These are phyloP conservation scores for Euphorbia schlechtendalii DNA, from an alignment of 441 rosid genomes.

Conservation along the genomic window DNA sequence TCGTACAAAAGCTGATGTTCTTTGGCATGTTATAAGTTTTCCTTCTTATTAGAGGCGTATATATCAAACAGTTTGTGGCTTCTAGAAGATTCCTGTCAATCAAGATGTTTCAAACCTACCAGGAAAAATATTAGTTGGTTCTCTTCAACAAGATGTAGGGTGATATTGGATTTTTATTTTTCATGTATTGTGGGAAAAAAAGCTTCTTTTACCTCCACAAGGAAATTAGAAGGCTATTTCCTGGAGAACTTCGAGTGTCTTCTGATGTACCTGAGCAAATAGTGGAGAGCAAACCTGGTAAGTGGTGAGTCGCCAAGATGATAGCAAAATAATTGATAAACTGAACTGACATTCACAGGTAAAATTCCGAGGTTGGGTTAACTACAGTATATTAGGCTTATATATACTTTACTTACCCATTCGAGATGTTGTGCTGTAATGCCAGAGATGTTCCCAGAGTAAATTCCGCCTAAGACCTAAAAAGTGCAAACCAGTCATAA, in stretches of 20 bases:
- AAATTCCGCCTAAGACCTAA: conserved; percentile 87
- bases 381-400: not conserved
- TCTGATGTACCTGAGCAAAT: conserved; percentile 72
- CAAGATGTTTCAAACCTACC: not conserved
- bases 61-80: not conserved
- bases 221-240: conserved; percentile 69
- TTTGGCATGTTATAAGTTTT: too few species aligned
- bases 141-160: not conserved
- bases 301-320: not conserved
- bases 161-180: conserved; percentile 1
- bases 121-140: conserved; percentile 10
- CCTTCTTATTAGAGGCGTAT: not conserved
- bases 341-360: not conserved
- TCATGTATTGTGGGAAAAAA: not conserved
- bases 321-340: not conserved
- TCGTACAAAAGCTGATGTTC: too few species aligned
- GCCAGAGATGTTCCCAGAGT: conserved; percentile 69
- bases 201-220: conserved; percentile 12
- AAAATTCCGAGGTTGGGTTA: not conserved
- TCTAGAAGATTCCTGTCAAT: not conserved
- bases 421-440: conserved; percentile 93
- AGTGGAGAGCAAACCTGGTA: conserved; percentile 13
- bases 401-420: conserved; percentile 70
- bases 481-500: conserved; percentile 24
- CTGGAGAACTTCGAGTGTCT: conserved; percentile 81